Evolutionary conservation across 2,329 filamentous ascomycete genomes (phyloP), one percentile per base, ranked within the genome.

Genomic region (Alternaria metachromatica): DNA sequence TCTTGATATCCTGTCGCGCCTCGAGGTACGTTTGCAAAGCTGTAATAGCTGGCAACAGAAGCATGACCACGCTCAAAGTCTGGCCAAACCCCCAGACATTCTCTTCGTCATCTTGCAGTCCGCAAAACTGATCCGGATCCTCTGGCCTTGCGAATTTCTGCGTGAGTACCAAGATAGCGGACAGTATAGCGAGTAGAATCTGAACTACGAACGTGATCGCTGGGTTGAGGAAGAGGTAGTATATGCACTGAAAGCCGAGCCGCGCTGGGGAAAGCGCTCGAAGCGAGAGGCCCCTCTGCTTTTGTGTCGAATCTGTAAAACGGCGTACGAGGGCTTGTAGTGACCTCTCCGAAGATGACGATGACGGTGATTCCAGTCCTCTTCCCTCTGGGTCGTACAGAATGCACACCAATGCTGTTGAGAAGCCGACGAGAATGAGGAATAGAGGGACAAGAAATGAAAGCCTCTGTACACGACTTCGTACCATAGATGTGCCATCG

Each of bases 11-110:
- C 43, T 75, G 70, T 43, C 70, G 66, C 1, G 70, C 74, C 56
- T 78, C 74, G 4, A 77, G 55, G 63, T 74, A 77, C 20, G 70
- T 71, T 51, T 77, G 71, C 11, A 63, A 43, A 4, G 74, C 74
- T 28, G 68, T 71, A 62, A 77, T 67, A 9, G 68, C 69, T 2
- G 73, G 75, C 8, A 76, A 26, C 33, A 76, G 41, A 53, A 76
- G 56, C 72, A 78, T 76, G 3, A 72, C 70, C 23, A 76, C 69
- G 62, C 72, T 75, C 63, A 78, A 45, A 20, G 73, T 78, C 62
- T 77, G 73, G 6, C 75, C 72, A 53, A 77, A 77, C 5, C 73
- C 72, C 74, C 74, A 77, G 13, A 63, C 49, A 51, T 78, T 76
- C 57, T 77, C 74, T 6, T 58, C 67, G 11, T 67, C 45, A 33